Conservation (phyloP, 345 rosid species). For the Salix arbutifolia region DNA sequence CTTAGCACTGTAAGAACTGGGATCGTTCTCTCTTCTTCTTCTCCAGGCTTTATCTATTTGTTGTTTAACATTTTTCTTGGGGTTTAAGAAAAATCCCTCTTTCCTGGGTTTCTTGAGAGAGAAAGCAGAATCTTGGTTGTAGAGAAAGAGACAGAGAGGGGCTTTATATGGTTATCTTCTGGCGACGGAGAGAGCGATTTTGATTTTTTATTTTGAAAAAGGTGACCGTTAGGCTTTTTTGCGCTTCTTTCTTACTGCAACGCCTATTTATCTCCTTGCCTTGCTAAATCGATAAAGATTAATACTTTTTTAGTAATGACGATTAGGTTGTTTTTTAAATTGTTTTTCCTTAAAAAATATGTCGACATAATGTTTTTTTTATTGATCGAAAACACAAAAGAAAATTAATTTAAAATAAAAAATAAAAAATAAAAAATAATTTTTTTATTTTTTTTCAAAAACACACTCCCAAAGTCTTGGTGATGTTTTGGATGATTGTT, state of each 20-base stretch:
- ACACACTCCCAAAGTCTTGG: too few relatives aligned
- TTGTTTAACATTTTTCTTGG: constrained; percentile 26
- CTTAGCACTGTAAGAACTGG: constrained; percentile 77
- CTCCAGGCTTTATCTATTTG: constrained; percentile 12
- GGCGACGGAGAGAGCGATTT: constrained; percentile 20
- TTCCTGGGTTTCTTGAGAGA: not conserved
- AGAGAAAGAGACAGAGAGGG: not conserved
- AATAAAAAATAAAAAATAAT: too few relatives aligned
- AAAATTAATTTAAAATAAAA: too few relatives aligned
- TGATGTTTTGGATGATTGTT: not conserved
- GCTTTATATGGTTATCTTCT: not conserved
- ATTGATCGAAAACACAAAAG: too few relatives aligned
- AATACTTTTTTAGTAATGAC: too few relatives aligned
- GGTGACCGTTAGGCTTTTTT: constrained; percentile 33
- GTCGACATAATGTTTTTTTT: too few relatives aligned
- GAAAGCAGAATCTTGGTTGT: not conserved
- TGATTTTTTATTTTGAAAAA: constrained; percentile 31
- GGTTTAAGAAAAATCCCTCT: not conserved
- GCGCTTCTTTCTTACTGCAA: not conserved
- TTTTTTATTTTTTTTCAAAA: too few relatives aligned
- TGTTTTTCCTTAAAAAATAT: too few relatives aligned
- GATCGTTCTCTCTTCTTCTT: constrained; percentile 27
- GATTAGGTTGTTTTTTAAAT: too few relatives aligned
- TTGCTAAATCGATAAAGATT: not conserved
- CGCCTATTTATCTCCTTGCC: constrained; percentile 11